phyloP scores from a whole-genome alignment of 2,329 filamentous ascomycete genomes.

The Passalora sequoiae region DNA sequence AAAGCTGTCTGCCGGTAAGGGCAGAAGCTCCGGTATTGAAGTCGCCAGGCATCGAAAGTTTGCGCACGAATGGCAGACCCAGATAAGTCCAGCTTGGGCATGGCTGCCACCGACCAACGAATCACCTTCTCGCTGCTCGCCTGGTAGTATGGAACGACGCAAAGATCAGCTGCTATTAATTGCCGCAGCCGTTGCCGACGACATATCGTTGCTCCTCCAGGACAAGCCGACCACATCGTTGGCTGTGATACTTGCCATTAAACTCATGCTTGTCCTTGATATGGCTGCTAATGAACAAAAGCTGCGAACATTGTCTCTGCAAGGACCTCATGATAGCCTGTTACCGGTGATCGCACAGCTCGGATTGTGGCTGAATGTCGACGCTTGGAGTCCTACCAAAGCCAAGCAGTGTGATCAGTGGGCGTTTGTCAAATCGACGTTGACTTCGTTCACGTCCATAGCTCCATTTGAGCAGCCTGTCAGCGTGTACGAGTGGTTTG shows the following conservation, averaged over 20 bases:
- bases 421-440: constrained; percentile 27
- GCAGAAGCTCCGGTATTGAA: background rate
- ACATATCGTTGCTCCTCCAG: constrained; percentile 12
- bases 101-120: constrained; percentile 16
- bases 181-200: constrained; percentile 25
- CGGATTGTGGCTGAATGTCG: constrained; percentile 74
- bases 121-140: constrained; percentile 6
- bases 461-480: constrained; percentile 25
- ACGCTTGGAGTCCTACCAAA: constrained; percentile 52
- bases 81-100: constrained; percentile 19
- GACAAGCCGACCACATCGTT: background rate
- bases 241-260: constrained; percentile 16
- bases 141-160: constrained; percentile 10
- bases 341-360: constrained; percentile 76
- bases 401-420: constrained; percentile 54
- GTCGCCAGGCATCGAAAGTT: background rate
- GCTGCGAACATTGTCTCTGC: constrained; percentile 50
- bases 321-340: constrained; percentile 36
- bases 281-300: constrained; percentile 86
- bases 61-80: background rate
- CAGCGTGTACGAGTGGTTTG: constrained; percentile 30
- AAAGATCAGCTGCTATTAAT: constrained; percentile 27
- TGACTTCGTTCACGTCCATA: constrained; percentile 8
- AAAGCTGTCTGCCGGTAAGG: constrained; percentile 22
- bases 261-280: constrained; percentile 64